Conservation (phyloP, 2,329 filamentous ascomycete species). For the Pseudogymnoascus sp. region DNA sequence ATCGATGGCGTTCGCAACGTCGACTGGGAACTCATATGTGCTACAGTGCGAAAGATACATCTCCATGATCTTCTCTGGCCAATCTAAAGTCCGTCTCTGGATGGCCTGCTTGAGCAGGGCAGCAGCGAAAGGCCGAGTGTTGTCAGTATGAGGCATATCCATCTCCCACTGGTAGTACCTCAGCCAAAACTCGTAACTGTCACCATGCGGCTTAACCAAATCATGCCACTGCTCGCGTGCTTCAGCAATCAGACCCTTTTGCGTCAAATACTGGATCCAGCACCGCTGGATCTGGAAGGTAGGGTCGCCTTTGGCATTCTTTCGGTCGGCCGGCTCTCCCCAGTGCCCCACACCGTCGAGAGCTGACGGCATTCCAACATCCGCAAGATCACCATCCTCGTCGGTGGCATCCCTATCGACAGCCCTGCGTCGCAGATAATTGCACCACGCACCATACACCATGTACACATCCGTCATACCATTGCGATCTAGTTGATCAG, state of each 20-base stretch:
- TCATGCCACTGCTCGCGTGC: constrained; percentile 72
- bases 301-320: constrained; percentile 75
- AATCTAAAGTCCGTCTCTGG: constrained; percentile 55
- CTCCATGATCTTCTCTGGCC: constrained; percentile 68
- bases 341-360: constrained; percentile 75
- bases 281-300: constrained; percentile 84
- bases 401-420: constrained; percentile 66
- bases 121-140: constrained; percentile 57
- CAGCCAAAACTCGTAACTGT: constrained; percentile 90
- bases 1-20: constrained; percentile 65
- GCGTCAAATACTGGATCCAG: constrained; percentile 82
- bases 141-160: constrained; percentile 25
- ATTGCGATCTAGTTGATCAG: constrained; percentile 73
- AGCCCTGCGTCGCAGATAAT: constrained; percentile 79
- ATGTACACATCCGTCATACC: constrained; percentile 84
- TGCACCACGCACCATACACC: constrained; percentile 91
- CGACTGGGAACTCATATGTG: constrained; percentile 74
- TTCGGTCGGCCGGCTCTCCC: constrained; percentile 50
- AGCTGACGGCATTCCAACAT: constrained; percentile 78
- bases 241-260: constrained; percentile 68
- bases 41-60: constrained; percentile 75
- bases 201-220: constrained; percentile 58
- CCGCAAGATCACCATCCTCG: constrained; percentile 80
- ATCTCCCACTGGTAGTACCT: constrained; percentile 91
- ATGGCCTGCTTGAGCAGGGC: constrained; percentile 67